Evolutionary conservation across 108 stramenopile species (phyloP).

Genomic region (Skeletonema tropicum): DNA sequence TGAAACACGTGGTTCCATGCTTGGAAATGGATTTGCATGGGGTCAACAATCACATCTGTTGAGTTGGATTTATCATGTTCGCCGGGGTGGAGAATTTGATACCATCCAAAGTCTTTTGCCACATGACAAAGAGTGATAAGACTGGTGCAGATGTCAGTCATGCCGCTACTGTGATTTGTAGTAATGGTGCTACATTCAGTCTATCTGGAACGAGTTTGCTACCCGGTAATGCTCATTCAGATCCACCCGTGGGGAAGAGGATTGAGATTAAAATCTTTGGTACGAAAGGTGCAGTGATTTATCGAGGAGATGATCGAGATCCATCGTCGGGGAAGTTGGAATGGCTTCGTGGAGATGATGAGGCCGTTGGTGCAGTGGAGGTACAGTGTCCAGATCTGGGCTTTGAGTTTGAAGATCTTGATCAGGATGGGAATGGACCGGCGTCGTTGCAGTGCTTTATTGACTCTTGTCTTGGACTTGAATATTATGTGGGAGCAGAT

Average conservation of each 20-base stretch:
- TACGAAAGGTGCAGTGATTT: conserved; percentile 45
- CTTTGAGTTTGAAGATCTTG: conserved; percentile 71
- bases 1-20: conserved; percentile 62
- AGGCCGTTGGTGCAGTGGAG: conserved; percentile 37
- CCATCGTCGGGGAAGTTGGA: conserved; percentile 61
- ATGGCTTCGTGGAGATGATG: conserved; percentile 39
- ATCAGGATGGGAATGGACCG: conserved; percentile 61
- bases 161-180: conserved; percentile 65
- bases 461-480: conserved; percentile 55
- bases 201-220: conserved; percentile 66
- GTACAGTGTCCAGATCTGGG: conserved; percentile 43
- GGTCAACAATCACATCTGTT: conserved; percentile 71
- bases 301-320: conserved; percentile 56
- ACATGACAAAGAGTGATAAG: conserved; percentile 53
- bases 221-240: conserved; percentile 66
- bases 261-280: conserved; percentile 69
- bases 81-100: conserved; percentile 31
- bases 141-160: conserved; percentile 74
- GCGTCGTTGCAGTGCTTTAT: conserved; percentile 66
- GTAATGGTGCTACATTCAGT: conserved; percentile 52
- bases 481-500: conserved; percentile 56
- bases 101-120: conserved; percentile 55
- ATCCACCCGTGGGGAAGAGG: conserved; percentile 66
- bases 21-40: conserved; percentile 82
- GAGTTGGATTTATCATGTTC: conserved; percentile 71